Evolutionary conservation across 208 protist species (phyloP), one percentile per base, ranked within the genome.

Genomic region (Acanthamoeba triangularis): DNA sequence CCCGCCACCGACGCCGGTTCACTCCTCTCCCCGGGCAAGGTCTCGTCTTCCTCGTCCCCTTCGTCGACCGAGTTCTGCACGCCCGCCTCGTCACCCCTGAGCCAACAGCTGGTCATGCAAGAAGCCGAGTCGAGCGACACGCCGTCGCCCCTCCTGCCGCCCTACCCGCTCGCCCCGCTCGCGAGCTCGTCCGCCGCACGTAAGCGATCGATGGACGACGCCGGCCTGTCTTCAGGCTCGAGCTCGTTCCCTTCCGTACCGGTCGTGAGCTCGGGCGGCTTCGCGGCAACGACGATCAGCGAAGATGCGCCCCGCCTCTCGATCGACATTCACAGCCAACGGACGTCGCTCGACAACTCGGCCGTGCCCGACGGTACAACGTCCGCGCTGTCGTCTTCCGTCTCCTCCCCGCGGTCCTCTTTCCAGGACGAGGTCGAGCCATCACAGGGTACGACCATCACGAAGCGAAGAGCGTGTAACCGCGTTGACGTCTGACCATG

Each of bases 361-460:
- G 69, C 69, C 30, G 5, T 23, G 7, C 61, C 28, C 61, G 61
- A 67, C 23, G 61, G 61, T 11, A n/a, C 61, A 0, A 10, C 61
- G 8, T 67, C 61, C 25, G 61, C 61, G 30, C 33, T 49, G 69
- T 47, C 69, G 25, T 78, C 69, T 1, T 78, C 69, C 10, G 69
- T 78, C 35, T 78, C 69, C 69, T 78, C 69, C 28, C 69, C 69
- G 69, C 69, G 69, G n/a, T 78, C 69, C 30, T 78, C 69, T 8
- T 78, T 78, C 69, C 69, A 78, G 69, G 69, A 78, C 69, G 69
- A 78, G 8, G 61, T 30, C 33, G 69, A 78, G 69, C 69, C 69
- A 23, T 49, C 69, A 1, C 69, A 78, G 20, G 69, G 69, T 78
- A 78, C n/a, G 14, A 18, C 14, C 61, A 6, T n/a, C 18, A 67